Base-by-base conservation (phyloP, 2,329 filamentous ascomycete genomes). In the Mollisiaceae sp. region DNA sequence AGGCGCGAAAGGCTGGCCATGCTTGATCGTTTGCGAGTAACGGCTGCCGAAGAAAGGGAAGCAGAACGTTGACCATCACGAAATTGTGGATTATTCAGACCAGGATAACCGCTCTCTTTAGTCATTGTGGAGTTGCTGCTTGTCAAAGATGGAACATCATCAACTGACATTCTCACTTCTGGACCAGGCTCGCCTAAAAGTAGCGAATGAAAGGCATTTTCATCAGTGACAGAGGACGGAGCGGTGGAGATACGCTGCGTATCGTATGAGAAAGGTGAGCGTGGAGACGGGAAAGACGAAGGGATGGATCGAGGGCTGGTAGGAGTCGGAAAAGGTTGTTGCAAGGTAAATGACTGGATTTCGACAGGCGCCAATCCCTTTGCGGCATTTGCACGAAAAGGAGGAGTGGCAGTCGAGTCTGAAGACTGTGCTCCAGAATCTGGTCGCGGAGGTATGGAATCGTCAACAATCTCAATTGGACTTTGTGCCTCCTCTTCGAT, bases 61-160 rank as follows among this genome's bases (percentile, higher is more conserved):
- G 85, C 83, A 0, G 87, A 88, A 4, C 87, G 83, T 69, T 88
- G 85, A 22, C 86, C 84, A 56, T 82, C 82, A 8, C 82, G 81
- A 67, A 84, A 81, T 39, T 83, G 81, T 68, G 81, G 80, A 72
- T 77, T 77, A 35, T 62, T 76, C 65, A 54, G 47, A 43, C 61
- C 66, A 65, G 78, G 77, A 54, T 83, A 83, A 41, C 80, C 80
- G 71, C 90, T 91, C 70, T 91, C 88, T 55, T 87, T 85, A 8
- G 89, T 85, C 86, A 90, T 92, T 11, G 90, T 92, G 11, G 91
- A 93, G 70, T 90, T 88, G 74, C 89, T 92, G 74, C 90, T 93
- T 1, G 90, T 91, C 69, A 89, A 78, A 1, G 91, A 93, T 2
- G 91, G 90, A 15, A 92, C 87, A 70, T 92, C 91, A 68, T 91